Base-by-base conservation (phyloP, 2,329 filamentous ascomycete species). In the Macrophomina tecta region DNA sequence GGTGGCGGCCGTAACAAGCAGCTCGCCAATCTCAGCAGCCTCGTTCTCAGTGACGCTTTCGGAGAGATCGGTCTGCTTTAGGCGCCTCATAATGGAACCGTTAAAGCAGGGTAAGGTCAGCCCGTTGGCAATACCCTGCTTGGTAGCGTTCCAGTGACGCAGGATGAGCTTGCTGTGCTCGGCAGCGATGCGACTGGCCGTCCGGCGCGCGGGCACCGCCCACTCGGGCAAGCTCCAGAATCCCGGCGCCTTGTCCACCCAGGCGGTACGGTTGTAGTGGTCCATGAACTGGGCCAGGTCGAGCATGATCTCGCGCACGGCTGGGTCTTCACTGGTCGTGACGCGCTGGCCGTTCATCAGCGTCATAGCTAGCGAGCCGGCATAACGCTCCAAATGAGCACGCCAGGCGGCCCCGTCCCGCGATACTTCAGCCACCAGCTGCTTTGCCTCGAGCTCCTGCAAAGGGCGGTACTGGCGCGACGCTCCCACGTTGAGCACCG, bases 201-300 rank as follows among this genome's bases (percentile, higher is more conserved):
- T 76, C 38, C 71, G 73, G 28, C 76, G 76, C 36, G 75, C 70
- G 0, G 83, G 81, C 16, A 81, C 30, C 0, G 68, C 60, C 18
- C 67, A 68, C 9, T 72, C 71, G 4, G 73, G 73, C 12, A 87
- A 73, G 3, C 69, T 67, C 28, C 81, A 76, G 1, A 86, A 68
- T 0, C 81, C 62, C 0, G 84, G 84, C 60, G 80, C 84, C 8
- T 80, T 73, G 65, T 86, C 82, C 2, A 84, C 72, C 61, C 46
- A 52, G 7, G 32, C 42, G 6, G n/a, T 42, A 12, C 18, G 42
- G n/a, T 34, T 38, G 1, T 11, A 7, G 36, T 49, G 61, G 3
- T 8, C 23, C 28, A 32, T 18, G 23, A 51, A 64, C 5, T 52
- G 32, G 8, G 4, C 16, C 8, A 64, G 48, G 28, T 64, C 61